Evolutionary conservation across 805 yeast species (phyloP).

Genomic region (Cyberlindnera mycetangii): DNA sequence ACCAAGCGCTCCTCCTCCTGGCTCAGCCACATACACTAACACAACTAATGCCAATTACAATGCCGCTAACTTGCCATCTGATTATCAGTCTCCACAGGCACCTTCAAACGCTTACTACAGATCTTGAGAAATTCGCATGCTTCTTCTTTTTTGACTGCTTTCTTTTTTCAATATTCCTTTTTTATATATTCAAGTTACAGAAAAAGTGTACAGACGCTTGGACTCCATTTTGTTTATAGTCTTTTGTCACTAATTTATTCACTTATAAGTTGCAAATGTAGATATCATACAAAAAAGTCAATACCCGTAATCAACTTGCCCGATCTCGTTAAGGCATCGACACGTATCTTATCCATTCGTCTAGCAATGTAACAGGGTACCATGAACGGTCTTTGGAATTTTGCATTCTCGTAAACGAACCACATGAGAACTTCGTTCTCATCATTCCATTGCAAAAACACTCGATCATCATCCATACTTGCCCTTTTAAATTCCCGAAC

Average conservation of each 20-base stretch:
- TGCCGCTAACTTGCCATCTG: neutral
- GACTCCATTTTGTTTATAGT: too few species aligned
- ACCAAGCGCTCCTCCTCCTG: conserved; percentile 21
- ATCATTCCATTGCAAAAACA: conserved; percentile 27
- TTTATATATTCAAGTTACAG: too few species aligned
- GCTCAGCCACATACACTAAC: neutral
- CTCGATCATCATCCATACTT: conserved; percentile 5
- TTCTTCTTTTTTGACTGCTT: too few species aligned
- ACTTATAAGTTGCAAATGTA: too few species aligned
- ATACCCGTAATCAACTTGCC: conserved; percentile 21
- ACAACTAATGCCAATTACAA: neutral
- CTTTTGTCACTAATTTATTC: too few species aligned
- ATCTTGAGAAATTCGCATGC: neutral
- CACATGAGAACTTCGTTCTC: conserved; percentile 26
- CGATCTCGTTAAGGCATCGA: conserved; percentile 24
- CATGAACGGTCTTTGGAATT: conserved; percentile 27
- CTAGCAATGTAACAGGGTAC: conserved; percentile 10
- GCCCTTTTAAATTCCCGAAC: conserved; percentile 8
- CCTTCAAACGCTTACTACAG: conserved; percentile 7
- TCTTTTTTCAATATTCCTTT: too few species aligned
- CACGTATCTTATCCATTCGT: conserved; percentile 19
- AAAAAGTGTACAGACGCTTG: too few species aligned
- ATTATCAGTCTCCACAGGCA: conserved; percentile 7
- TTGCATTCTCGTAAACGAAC: conserved; percentile 30
- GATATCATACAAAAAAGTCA: conserved; percentile 18